phyloP scores from a whole-genome alignment of 2,329 filamentous ascomycete species.

The Septoria linicola region DNA sequence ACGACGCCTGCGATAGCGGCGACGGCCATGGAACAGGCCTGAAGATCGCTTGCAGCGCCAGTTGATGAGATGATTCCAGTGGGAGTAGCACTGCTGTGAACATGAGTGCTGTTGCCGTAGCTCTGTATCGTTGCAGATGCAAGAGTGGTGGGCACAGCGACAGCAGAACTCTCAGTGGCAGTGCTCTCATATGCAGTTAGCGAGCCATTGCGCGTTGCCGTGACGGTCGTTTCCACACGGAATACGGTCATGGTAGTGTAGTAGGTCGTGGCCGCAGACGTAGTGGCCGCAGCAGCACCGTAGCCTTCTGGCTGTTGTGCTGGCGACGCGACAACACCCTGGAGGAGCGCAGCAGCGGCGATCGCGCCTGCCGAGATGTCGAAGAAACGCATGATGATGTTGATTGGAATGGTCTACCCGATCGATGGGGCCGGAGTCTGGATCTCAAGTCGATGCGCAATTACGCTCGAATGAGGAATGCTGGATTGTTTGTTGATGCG shows the following conservation, averaged over 20 bases:
- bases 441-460: slow-evolving; percentile 16
- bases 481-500: slow-evolving; percentile 17
- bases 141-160: slow-evolving; percentile 11
- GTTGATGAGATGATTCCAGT: slow-evolving; percentile 17
- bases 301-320: slow-evolving; percentile 14
- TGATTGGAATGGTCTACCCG: slow-evolving; percentile 18
- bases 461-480: slow-evolving; percentile 21
- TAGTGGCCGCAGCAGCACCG: slow-evolving; percentile 13
- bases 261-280: slow-evolving; percentile 27
- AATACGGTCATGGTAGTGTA: slow-evolving; percentile 31
- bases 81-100: slow-evolving; percentile 14
- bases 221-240: slow-evolving; percentile 32
- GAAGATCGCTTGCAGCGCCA: slow-evolving; percentile 24
- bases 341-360: slow-evolving; percentile 21
- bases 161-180: slow-evolving; percentile 14
- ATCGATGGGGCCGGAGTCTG: slow-evolving; percentile 11
- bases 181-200: slow-evolving; percentile 20
- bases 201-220: slow-evolving; percentile 28
- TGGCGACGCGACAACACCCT: slow-evolving; percentile 14
- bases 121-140: slow-evolving; percentile 10
- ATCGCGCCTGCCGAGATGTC: slow-evolving; percentile 23
- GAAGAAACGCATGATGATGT: slow-evolving; percentile 31
- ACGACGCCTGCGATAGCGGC: slow-evolving; percentile 26
- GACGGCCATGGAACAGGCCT: slow-evolving; percentile 20
- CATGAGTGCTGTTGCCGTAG: slow-evolving; percentile 24